A percentile compares a stretch with the other conserved stretches of the same genome.
Conservation (phyloP, 306 rosid species). For the Dicorynia guianensis region DNA sequence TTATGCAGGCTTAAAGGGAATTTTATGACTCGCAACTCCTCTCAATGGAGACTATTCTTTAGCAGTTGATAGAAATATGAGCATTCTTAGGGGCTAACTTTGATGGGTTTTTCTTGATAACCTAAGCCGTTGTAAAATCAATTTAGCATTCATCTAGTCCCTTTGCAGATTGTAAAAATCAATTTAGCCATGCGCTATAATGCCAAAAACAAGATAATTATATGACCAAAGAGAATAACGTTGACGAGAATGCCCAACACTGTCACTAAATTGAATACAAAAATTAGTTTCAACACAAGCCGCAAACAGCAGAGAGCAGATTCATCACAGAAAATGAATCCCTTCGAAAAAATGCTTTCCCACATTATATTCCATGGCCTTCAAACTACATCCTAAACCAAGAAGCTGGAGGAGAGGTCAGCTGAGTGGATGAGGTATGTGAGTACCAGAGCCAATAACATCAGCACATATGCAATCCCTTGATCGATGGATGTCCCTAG, state of each 20-base stretch:
- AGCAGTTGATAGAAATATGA: no score
- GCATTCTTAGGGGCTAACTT: background rate
- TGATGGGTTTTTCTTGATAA: conserved; percentile 24
- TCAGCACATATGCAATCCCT: conserved; percentile 70
- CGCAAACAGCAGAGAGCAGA: conserved; percentile 1
- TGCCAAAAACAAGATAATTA: conserved; percentile 8
- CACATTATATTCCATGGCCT: background rate
- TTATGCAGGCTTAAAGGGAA: conserved; percentile 14
- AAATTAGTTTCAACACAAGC: conserved; percentile 16
- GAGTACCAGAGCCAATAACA: conserved; percentile 62
- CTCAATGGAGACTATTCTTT: no score
- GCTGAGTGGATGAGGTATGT: conserved; percentile 55
- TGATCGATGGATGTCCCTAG: conserved; percentile 72
- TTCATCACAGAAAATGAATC: background rate
- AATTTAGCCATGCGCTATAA: background rate
- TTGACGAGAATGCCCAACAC: background rate
- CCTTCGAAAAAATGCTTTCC: background rate
- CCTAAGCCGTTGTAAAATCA: background rate
- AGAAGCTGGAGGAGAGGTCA: conserved; percentile 50
- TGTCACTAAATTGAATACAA: conserved; percentile 24
- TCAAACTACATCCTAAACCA: background rate
- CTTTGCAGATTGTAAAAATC: background rate
- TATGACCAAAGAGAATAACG: conserved; percentile 15
- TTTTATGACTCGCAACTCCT: conserved; percentile 8
- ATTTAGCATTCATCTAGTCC: no score